phyloP scores from a whole-genome alignment of 371 early-diverging fungal genomes.

The Rhizopus microsporus region DNA sequence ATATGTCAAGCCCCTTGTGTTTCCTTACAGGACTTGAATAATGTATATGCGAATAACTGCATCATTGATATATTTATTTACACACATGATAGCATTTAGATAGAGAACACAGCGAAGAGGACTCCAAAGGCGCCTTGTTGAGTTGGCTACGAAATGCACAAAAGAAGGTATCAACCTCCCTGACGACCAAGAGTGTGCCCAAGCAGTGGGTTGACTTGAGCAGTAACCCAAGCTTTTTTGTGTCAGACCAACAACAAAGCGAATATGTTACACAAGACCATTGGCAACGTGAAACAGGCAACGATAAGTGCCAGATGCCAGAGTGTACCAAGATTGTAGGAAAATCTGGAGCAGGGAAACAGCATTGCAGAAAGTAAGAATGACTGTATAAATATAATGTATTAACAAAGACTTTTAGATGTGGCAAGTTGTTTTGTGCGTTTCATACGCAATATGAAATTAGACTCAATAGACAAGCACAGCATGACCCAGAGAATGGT shows the following conservation, averaged over 20 bases:
- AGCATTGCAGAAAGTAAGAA: conserved; percentile 50
- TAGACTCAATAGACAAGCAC: conserved; percentile 65
- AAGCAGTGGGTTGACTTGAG: conserved; percentile 36
- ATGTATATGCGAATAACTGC: conserved; percentile 15
- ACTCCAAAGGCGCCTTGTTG: conserved; percentile 45
- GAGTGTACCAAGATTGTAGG: conserved; percentile 45
- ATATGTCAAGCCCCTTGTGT: conserved; percentile 53
- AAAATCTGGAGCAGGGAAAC: conserved; percentile 40
- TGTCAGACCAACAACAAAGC: conserved; percentile 29
- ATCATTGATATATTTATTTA: neutral
- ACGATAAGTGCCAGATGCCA: conserved; percentile 44
- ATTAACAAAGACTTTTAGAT: conserved; percentile 41
- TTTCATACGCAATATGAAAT: conserved; percentile 70
- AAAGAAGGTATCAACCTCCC: conserved; percentile 42
- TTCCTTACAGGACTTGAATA: conserved; percentile 48
- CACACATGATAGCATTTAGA: conserved; percentile 40
- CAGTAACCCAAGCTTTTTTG: conserved; percentile 37
- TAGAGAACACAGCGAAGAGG: conserved; percentile 42
- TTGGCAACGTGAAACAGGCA: conserved; percentile 53
- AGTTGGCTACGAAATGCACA: conserved; percentile 51
- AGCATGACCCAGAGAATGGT: conserved; percentile 74
- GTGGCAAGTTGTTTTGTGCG: conserved; percentile 76
- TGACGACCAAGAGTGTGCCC: conserved; percentile 17
- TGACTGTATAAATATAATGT: neutral
- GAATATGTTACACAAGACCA: conserved; percentile 51